These are phyloP conservation scores for Beauveria rudraprayagi DNA, from an alignment of 2,329 filamentous ascomycete genomes.

Conservation along the genomic window DNA sequence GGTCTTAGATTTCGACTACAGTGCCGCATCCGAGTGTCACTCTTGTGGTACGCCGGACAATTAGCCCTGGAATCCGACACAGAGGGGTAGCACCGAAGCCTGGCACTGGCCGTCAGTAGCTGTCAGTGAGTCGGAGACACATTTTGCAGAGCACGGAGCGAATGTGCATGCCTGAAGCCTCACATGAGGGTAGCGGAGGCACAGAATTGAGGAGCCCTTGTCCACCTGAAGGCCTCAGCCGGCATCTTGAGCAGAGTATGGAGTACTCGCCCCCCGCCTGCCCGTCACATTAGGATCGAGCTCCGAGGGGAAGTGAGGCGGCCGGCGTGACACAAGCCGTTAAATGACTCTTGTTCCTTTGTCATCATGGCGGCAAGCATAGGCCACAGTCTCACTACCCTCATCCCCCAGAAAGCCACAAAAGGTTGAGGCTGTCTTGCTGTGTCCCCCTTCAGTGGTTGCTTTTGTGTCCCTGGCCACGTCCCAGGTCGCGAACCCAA, in stretches of 20 bases:
- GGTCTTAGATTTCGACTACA: not conserved
- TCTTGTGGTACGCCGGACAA: not conserved
- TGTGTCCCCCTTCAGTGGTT: not conserved
- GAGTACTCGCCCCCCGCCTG: not conserved
- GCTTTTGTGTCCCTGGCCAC: not conserved
- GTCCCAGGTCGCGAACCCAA: not conserved
- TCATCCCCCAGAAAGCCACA: not conserved
- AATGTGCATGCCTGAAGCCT: conserved; percentile 3
- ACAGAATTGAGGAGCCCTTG: not conserved
- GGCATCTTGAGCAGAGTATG: not conserved
- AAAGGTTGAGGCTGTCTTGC: not conserved
- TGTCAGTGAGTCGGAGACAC: not conserved
- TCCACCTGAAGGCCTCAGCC: not conserved
- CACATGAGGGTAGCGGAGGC: conserved; percentile 8
- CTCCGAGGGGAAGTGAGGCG: not conserved
- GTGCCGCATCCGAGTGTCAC: not conserved
- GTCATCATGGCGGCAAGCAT: not conserved
- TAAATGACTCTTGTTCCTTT: not conserved
- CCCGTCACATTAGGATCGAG: not conserved
- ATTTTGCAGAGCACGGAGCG: not conserved
- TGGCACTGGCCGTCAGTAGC: not conserved
- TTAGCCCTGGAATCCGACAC: not conserved
- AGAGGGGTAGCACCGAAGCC: not conserved
- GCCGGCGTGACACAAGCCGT: not conserved
- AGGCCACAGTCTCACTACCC: not conserved